Conservation (phyloP, 2,329 filamentous ascomycete genomes). For the Mycosphaerella arachidis region DNA sequence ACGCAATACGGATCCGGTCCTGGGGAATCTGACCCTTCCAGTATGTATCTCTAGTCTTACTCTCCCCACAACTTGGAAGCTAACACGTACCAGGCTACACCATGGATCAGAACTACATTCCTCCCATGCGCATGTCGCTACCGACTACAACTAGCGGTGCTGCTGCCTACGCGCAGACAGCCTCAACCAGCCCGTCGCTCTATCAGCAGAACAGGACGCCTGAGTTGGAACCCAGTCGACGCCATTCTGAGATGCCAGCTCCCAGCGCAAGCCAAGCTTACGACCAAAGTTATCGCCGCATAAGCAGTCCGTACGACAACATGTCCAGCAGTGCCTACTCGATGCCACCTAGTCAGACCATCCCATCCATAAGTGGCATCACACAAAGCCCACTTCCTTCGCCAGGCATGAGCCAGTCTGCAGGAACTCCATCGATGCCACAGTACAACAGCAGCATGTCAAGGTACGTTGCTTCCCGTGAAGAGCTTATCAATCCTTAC, state of each 20-base stretch:
- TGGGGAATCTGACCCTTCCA: conserved; percentile 29
- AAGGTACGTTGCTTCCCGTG: conserved; percentile 20
- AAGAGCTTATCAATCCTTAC: conserved; percentile 1
- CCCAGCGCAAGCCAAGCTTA: conserved; percentile 14
- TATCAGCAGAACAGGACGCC: conserved; percentile 28
- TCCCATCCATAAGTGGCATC: conserved; percentile 33
- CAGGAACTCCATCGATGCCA: conserved; percentile 17
- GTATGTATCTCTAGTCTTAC: conserved; percentile 22
- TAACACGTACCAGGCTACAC: conserved; percentile 23
- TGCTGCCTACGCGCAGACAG: conserved; percentile 25
- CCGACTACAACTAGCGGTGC: conserved; percentile 23
- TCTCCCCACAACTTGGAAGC: conserved; percentile 2
- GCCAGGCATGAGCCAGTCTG: conserved; percentile 24
- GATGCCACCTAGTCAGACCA: conserved; percentile 25
- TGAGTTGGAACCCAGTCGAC: conserved; percentile 15
- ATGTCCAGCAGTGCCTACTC: conserved; percentile 24
- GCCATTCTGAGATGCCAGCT: conserved; percentile 27
- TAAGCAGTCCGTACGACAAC: conserved; percentile 29
- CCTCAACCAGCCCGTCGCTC: conserved; percentile 30
- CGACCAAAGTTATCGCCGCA: conserved; percentile 25
- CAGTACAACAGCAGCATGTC: conserved; percentile 24
- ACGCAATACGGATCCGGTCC: conserved; percentile 31
- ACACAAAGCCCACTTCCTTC: conserved; percentile 32
- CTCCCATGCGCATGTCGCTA: conserved; percentile 31
- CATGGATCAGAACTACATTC: conserved; percentile 33